Evolutionary conservation across 495 filamentous ascomycete genomes (phyloP).

Genomic region (Penicillium cosmopolitanum): DNA sequence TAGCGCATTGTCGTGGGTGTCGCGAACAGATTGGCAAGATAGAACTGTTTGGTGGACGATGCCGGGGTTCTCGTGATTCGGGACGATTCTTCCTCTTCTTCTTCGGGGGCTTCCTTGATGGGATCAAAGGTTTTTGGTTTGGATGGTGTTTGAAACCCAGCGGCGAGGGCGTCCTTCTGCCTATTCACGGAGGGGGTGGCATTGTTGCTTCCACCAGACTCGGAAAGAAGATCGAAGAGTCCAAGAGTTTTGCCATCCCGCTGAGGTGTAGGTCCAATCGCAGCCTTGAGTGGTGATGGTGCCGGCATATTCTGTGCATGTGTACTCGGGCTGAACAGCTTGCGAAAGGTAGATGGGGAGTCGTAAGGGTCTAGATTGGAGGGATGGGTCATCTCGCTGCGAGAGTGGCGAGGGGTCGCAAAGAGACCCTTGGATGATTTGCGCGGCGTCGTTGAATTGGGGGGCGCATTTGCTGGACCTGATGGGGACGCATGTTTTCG

Average conservation of each 20-base stretch:
- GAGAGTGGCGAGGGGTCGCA: slow-evolving; percentile 52
- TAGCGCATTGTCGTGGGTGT: slow-evolving; percentile 62
- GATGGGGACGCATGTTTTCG: slow-evolving; percentile 43
- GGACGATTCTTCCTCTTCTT: slow-evolving; percentile 36
- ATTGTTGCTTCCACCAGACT: slow-evolving; percentile 52
- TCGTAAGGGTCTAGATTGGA: slow-evolving; percentile 57
- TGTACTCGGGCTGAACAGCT: slow-evolving; percentile 62
- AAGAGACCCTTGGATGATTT: slow-evolving; percentile 41
- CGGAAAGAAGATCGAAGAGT: slow-evolving; percentile 83
- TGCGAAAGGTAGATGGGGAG: slow-evolving; percentile 60
- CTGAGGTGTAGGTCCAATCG: slow-evolving; percentile 87
- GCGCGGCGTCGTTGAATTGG: slow-evolving; percentile 11
- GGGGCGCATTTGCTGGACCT: slow-evolving; percentile 25
- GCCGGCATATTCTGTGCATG: slow-evolving; percentile 45
- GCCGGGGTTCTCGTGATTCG: slow-evolving; percentile 62
- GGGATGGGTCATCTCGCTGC: slow-evolving; percentile 41
- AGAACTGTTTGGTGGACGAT: slow-evolving; percentile 62
- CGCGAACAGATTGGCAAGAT: slow-evolving; percentile 63
- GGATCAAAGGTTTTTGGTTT: slow-evolving; percentile 36
- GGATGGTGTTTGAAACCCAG: slow-evolving; percentile 46
- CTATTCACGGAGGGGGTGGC: slow-evolving; percentile 44
- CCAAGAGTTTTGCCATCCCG: slow-evolving; percentile 85
- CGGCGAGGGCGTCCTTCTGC: slow-evolving; percentile 34
- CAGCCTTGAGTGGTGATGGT: slow-evolving; percentile 40
- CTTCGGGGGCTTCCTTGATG: slow-evolving; percentile 36